Evolutionary conservation across 2,329 filamentous ascomycete species (phyloP).

Genomic region (Trichoderma atroviride): DNA sequence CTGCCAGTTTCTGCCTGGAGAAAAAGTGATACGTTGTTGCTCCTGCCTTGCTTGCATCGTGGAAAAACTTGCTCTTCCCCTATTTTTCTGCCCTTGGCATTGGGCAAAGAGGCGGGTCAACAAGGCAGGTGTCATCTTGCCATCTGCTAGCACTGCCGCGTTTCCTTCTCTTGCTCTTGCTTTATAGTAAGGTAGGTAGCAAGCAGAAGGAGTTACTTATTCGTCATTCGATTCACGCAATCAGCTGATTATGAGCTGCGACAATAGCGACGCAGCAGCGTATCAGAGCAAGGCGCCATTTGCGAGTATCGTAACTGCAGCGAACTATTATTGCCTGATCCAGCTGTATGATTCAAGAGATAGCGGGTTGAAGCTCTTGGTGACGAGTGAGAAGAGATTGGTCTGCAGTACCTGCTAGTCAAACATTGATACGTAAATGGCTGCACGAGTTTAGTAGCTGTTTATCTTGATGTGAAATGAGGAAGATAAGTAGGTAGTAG

Average conservation of each 20-base stretch:
- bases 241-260: background rate
- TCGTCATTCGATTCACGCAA: background rate
- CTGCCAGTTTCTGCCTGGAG: conserved; percentile 17
- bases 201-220: background rate
- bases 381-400: background rate
- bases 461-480: background rate
- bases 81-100: background rate
- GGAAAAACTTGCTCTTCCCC: conserved; percentile 17
- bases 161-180: conserved; percentile 6
- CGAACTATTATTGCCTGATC: background rate
- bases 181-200: background rate
- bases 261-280: background rate
- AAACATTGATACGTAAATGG: background rate
- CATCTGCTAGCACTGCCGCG: conserved; percentile 16
- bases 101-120: background rate
- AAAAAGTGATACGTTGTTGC: background rate
- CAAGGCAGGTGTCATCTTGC: background rate
- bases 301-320: background rate
- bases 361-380: background rate
- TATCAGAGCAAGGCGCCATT: background rate
- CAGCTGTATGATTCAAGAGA: background rate
- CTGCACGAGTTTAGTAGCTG: background rate
- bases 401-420: background rate
- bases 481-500: background rate
- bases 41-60: background rate